Conservation (phyloP, 495 filamentous ascomycete genomes). For the Aspergillus wentii region DNA sequence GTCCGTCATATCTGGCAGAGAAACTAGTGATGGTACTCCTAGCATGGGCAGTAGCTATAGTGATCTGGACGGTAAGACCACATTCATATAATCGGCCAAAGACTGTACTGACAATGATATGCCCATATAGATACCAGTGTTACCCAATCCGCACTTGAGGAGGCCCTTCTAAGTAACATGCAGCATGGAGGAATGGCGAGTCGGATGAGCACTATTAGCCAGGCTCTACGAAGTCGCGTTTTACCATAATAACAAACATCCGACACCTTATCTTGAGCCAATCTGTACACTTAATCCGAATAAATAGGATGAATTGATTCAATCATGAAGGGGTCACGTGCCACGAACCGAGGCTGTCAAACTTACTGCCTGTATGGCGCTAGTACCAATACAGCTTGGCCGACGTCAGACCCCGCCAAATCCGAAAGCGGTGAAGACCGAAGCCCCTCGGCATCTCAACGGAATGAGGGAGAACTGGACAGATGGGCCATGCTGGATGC, state of each 20-base stretch:
- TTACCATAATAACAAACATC: conserved; percentile 20
- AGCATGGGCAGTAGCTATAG: conserved; percentile 99
- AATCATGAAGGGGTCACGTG: neutral
- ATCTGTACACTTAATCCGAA: no score
- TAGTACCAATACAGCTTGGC: no score
- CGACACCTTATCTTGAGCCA: no score
- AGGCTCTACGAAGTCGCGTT: conserved; percentile 54
- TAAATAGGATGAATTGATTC: no score
- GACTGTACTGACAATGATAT: no score
- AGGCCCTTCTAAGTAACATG: conserved; percentile 89
- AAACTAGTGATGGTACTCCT: conserved; percentile 80
- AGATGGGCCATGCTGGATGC: no score
- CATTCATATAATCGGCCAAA: no score
- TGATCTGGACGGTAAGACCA: conserved; percentile 80
- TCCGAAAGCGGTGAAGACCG: conserved; percentile 2
- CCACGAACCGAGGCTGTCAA: neutral
- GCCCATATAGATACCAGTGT: conserved; percentile 76
- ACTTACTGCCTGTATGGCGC: no score
- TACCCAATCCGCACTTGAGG: conserved; percentile 89
- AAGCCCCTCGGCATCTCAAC: neutral
- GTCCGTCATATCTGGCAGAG: conserved; percentile 48
- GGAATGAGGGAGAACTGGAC: no score
- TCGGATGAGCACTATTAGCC: conserved; percentile 80
- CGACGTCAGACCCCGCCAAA: neutral
- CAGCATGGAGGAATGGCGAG: conserved; percentile 79